Evolutionary conservation across 805 yeast species (phyloP), one percentile per base, ranked within the genome.

Genomic region (Saccharomyces cerevisiae): DNA sequence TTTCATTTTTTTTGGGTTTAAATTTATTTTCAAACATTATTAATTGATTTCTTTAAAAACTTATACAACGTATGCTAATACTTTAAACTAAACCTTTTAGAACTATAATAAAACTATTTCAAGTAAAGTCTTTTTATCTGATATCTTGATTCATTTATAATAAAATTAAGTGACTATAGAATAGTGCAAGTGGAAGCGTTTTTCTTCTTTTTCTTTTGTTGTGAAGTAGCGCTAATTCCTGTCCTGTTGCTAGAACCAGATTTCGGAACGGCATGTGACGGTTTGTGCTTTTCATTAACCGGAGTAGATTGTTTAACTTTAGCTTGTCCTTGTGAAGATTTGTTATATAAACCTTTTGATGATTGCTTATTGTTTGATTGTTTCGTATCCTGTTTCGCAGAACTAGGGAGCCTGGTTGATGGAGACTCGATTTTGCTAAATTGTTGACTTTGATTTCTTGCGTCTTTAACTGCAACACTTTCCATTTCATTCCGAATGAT

Each of bases 401-500:
- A 32, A 22, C 30, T 49, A 13, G 50, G 27, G 11, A 48, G 46
- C 41, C 8, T 28, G 3, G 50, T 14, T 11, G 50, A 29, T 48
- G 50, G 9, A 13, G 30, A 6, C 24, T 22, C 17, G 11, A n/a
- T 28, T 8, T 14, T 48, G 17, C 3, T 21, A 26, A 29, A 48
- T 14, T 48, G 50, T 8, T 29, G 24, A 10, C 41, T 48, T 29
- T 28, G 32, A 17, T 48, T 48, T 24, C 41, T 28, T 29, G 41
- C 26, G 10, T 48, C 41, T 13, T 27, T 43, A 14, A 21, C 29
- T 24, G 50, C 56, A 47, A 55, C 56, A 27, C 52, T 57, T 26
- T 59, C 70, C 53, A 70, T 57, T 49, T 70, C 73, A 53, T 70
- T 69, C 55, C 73, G 62, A 10, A 69, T 88, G 55, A 91, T 89